Base-by-base conservation (phyloP, 768 basidiomycete species). In the Postia placenta region DNA sequence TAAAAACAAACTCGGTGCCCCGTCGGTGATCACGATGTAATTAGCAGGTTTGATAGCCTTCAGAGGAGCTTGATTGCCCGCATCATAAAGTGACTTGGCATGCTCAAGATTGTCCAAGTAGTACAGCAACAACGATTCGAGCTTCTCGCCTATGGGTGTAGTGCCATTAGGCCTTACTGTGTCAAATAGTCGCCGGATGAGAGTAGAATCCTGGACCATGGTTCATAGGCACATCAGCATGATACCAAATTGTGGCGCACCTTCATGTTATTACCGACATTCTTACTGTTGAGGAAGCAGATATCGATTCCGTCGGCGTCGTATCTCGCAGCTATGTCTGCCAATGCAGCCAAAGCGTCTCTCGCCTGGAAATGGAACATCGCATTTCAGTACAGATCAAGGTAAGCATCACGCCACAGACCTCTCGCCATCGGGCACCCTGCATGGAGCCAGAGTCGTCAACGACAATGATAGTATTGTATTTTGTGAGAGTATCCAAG, bases 401-500 rank as follows among this genome's bases (percentile, higher is more conserved):
- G 35, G 12, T 17, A 14, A 12, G 5, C 7, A 12, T 4, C 42
- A 55, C 12, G 14, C 4, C 27, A 14, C 60, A 22, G 25, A 80
- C 80, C 68, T 80, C 77, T 11, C 52, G 42, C 83, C 83, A 85
- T 11, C 67, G 64, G 1, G 43, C 40, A 2, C 70, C 71, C 15
- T 55, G 49, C 82, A 84, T 83, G 2, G 80, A 81, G 5, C 60
- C 61, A 3, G 82, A 83, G 59, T 84, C 82, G 60, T 82, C 80
- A 47, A 85, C 68, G 35, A 84, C 60, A 38, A 83, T 63, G 11
- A 81, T 70, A 0, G 80, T 83, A 47, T 83, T 71, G 51, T 79
- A 83, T 45, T 69, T 61, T 25, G 62, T 54, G 4, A 81, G 59
- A 27, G 62, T 68, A 25, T 73, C 63, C 1, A 70, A 49, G 9